These are phyloP conservation scores for Colletotrichum godetiae DNA, from an alignment of 2,329 filamentous ascomycete species.

Conservation along the genomic window DNA sequence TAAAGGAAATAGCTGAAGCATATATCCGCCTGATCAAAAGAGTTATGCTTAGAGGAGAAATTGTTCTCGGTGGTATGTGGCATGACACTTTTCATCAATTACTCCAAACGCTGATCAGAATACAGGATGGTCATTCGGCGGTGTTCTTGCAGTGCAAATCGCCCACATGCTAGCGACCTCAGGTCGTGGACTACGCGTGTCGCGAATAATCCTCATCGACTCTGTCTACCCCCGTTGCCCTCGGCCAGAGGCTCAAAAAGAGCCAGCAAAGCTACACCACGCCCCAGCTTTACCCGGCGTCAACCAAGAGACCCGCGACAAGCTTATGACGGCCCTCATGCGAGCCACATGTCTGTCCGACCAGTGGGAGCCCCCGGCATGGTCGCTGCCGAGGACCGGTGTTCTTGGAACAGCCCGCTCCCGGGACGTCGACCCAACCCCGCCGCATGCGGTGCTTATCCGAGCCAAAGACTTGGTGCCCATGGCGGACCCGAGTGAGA, in stretches of 20 bases:
- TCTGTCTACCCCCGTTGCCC: conserved; percentile 27
- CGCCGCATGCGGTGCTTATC: conserved; percentile 18
- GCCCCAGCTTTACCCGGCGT: conserved; percentile 11
- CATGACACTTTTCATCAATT: accelerated
- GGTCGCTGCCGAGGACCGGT: conserved; percentile 3
- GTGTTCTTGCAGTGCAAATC: conserved; percentile 17
- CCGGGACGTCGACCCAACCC: not conserved
- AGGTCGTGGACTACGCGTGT: conserved; percentile 20
- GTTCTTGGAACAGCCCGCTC: conserved; percentile 9
- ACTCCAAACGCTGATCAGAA: accelerated
- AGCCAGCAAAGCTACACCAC: conserved; percentile 24
- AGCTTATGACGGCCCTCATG: conserved; percentile 30
- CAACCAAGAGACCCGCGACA: conserved; percentile 17
- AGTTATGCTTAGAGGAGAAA: conserved; percentile 27
- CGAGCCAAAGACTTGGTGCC: conserved; percentile 24
- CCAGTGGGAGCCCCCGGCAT: conserved; percentile 16
- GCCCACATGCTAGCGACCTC: conserved; percentile 26
- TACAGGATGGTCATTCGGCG: conserved; percentile 26
- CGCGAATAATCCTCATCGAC: conserved; percentile 27
- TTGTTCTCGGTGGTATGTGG: conserved; percentile 17
- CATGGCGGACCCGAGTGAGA: conserved; percentile 22
- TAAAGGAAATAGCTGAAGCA: conserved; percentile 18
- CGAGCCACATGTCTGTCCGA: conserved; percentile 25
- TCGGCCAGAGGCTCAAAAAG: conserved; percentile 22
- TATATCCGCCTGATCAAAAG: conserved; percentile 29